Evolutionary conservation across 345 rosid species (phyloP).

Genomic region (Pugionium cornutum): DNA sequence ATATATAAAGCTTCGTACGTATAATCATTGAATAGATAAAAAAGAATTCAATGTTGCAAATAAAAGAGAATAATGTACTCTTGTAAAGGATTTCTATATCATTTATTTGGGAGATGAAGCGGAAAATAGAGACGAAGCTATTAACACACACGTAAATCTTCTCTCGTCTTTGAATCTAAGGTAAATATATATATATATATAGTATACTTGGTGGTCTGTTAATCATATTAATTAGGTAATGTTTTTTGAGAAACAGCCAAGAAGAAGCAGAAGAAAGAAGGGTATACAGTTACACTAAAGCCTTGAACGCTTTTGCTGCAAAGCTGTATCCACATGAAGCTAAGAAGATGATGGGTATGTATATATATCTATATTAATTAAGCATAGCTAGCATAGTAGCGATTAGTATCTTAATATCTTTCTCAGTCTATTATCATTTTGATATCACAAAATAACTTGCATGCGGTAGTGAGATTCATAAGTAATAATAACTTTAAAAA

Average conservation of each 20-base stretch:
- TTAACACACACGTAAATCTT: conserved; percentile 43
- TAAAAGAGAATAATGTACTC: conserved; percentile 4
- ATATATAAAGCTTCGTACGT: not conserved
- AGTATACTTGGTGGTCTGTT: not conserved
- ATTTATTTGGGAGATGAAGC: conserved; percentile 52
- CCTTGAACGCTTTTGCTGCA: conserved; percentile 92
- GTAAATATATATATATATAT: conserved; percentile 34
- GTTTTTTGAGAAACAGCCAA: conserved; percentile 43
- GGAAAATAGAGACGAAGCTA: conserved; percentile 28
- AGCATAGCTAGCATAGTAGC: too few species aligned
- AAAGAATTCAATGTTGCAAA: conserved; percentile 8
- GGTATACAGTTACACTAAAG: conserved; percentile 74
- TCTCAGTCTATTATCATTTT: not conserved
- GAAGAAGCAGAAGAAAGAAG: conserved; percentile 61
- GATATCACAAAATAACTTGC: not conserved
- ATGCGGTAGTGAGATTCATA: conserved; percentile 11
- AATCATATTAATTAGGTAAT: too few species aligned
- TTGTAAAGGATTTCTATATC: conserved; percentile 50
- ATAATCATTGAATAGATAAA: not conserved
- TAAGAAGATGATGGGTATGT: conserved; percentile 50
- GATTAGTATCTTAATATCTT: too few species aligned
- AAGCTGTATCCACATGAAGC: conserved; percentile 70
- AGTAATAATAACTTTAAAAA: not conserved
- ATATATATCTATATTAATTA: too few species aligned
- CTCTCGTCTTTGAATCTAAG: conserved; percentile 54